Percentiles rank a stretch among this genome's conserved stretches.
Evolutionary conservation across 345 rosid species (phyloP).

Genomic region (Camelina hispida): DNA sequence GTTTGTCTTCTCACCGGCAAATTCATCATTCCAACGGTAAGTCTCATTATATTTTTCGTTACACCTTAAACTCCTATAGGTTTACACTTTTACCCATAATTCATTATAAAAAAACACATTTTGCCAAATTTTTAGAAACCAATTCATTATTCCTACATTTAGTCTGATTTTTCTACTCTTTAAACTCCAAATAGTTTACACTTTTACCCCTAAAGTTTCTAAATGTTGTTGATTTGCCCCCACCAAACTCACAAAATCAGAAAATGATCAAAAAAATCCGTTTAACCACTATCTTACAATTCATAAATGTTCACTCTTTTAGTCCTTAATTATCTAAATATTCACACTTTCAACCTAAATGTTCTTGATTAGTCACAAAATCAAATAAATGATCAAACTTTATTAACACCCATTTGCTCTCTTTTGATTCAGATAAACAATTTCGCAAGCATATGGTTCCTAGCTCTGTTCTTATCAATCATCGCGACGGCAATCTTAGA

Average conservation of each 20-base stretch:
- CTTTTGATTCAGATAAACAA: conserved; percentile 63
- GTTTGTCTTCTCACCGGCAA: conserved; percentile 97
- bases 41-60: conserved; percentile 9
- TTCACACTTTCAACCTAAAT: neutral
- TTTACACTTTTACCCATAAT: neutral
- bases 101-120: neutral
- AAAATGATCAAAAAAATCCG: neutral
- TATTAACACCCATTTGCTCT: neutral
- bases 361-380: neutral
- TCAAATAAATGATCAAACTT: neutral
- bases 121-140: neutral
- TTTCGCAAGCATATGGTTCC: conserved; percentile 85
- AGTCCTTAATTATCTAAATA: neutral
- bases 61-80: neutral
- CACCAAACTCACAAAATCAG: too few species aligned
- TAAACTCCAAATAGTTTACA: neutral
- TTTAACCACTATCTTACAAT: neutral
- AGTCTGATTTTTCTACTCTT: neutral
- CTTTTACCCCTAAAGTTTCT: neutral
- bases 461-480: conserved; percentile 88
- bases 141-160: neutral
- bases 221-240: neutral
- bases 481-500: conserved; percentile 85
- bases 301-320: neutral
- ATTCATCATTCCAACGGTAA: conserved; percentile 89